Evolutionary conservation across 2,329 filamentous ascomycete species (phyloP).

Genomic region (Plenodomus biglobosus): DNA sequence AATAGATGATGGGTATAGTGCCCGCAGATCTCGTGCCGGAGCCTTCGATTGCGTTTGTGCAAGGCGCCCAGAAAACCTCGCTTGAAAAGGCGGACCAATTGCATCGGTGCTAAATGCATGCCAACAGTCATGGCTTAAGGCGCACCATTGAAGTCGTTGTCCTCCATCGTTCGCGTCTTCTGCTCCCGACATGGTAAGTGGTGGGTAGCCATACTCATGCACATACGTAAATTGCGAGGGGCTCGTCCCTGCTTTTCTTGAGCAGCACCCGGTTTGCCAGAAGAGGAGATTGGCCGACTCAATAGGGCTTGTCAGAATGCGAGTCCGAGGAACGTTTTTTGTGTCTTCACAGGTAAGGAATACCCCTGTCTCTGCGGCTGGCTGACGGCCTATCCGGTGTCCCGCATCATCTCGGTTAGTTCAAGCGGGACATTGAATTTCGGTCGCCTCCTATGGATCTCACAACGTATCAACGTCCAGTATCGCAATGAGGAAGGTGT

Average conservation of each 20-base stretch:
- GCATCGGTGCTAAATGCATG: neutral
- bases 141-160: neutral
- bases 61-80: neutral
- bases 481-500: neutral
- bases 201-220: neutral
- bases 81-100: neutral
- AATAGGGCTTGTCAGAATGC: neutral
- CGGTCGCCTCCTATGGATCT: neutral
- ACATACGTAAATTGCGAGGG: neutral
- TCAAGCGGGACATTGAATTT: neutral
- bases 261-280: no score
- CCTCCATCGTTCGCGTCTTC: neutral
- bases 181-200: neutral
- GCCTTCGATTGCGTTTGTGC: neutral
- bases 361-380: neutral
- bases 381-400: slow-evolving; percentile 4
- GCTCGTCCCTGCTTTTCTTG: no score
- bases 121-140: neutral
- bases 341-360: neutral
- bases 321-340: neutral
- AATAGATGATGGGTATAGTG: slow-evolving; percentile 6
- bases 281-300: neutral
- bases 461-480: neutral
- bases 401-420: slow-evolving; percentile 2
- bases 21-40: slow-evolving; percentile 10